These are phyloP conservation scores for Scytalidium sp. DNA, from an alignment of 2,329 filamentous ascomycete genomes.

Conservation along the genomic window DNA sequence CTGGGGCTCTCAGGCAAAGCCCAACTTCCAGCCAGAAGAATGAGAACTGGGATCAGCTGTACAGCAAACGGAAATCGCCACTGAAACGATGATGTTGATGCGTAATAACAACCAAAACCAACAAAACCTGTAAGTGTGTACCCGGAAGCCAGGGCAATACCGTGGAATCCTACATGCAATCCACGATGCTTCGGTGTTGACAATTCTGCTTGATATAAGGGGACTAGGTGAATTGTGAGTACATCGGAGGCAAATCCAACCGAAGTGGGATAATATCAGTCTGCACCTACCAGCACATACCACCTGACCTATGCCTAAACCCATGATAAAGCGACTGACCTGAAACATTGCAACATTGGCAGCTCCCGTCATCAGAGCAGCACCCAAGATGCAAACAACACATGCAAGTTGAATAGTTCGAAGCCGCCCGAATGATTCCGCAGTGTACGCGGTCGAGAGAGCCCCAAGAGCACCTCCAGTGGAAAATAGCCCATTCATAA, in stretches of 20 bases:
- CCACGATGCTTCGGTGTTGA: conserved; percentile 1
- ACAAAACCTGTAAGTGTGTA: conserved; percentile 1
- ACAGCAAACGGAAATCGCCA: conserved; percentile 1
- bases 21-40: neutral
- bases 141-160: neutral
- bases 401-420: neutral
- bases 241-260: neutral
- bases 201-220: conserved; percentile 1
- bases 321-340: neutral
- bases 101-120: conserved; percentile 1
- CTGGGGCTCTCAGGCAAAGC: neutral
- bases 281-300: neutral
- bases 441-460: neutral
- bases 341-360: conserved; percentile 1
- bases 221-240: neutral
- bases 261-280: neutral
- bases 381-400: neutral
- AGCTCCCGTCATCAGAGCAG: neutral
- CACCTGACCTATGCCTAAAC: neutral
- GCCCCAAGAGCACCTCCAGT: neutral
- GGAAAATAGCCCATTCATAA: neutral
- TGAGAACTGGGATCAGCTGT: neutral
- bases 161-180: neutral
- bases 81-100: neutral
- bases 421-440: neutral